Percentiles rank a stretch among this genome's conserved stretches.
Evolutionary conservation across 2,329 filamentous ascomycete species (phyloP).

Genomic region (Didymella glomerata): DNA sequence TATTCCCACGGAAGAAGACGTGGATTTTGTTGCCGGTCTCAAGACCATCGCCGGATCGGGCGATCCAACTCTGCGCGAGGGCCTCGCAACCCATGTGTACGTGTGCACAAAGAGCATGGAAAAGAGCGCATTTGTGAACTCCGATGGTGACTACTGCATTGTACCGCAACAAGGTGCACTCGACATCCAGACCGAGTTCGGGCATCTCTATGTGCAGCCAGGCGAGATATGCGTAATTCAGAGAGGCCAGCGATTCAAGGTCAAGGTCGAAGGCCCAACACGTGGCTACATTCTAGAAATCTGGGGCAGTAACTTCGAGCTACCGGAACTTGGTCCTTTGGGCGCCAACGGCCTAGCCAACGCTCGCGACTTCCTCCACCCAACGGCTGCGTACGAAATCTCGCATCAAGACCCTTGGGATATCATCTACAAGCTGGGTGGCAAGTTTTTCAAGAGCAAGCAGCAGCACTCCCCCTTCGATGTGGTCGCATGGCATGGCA

Average conservation of each 20-base stretch:
- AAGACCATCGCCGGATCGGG: constrained; percentile 61
- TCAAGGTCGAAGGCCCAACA: constrained; percentile 46
- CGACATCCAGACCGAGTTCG: constrained; percentile 53
- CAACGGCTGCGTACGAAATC: constrained; percentile 50
- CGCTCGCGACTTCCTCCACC: constrained; percentile 51
- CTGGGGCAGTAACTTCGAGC: constrained; percentile 53
- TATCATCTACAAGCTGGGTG: not conserved
- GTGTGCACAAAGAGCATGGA: constrained; percentile 59
- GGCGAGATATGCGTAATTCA: constrained; percentile 54
- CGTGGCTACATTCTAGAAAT: constrained; percentile 54
- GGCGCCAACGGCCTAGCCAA: constrained; percentile 54
- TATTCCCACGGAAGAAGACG: not conserved
- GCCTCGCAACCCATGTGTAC: constrained; percentile 61
- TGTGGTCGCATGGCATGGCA: constrained; percentile 53
- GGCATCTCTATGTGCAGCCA: constrained; percentile 50
- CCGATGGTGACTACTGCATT: constrained; percentile 52
- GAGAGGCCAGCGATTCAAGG: constrained; percentile 50
- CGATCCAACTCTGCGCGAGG: constrained; percentile 61
- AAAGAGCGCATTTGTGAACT: constrained; percentile 57
- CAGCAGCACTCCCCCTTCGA: constrained; percentile 56
- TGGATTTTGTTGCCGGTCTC: constrained; percentile 45
- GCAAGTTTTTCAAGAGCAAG: constrained; percentile 42
- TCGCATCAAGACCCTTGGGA: constrained; percentile 33
- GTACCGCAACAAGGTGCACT: constrained; percentile 48
- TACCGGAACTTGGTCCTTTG: constrained; percentile 51